phyloP scores from a whole-genome alignment of 2,329 filamentous ascomycete species.

The Monosporascus sp. region DNA sequence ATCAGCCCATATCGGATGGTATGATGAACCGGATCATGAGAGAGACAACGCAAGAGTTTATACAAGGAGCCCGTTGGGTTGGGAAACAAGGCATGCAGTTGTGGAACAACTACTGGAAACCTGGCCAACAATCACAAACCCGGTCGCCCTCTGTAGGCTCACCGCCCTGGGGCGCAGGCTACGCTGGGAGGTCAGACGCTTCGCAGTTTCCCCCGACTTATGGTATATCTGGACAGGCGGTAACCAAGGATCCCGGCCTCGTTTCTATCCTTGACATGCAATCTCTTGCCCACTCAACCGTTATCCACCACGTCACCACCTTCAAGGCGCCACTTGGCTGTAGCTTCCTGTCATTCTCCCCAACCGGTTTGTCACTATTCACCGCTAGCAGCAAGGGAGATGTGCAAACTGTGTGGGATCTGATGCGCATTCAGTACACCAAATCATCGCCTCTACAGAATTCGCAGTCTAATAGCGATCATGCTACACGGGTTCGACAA shows the following conservation, averaged over 20 bases:
- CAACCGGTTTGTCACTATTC: conserved; percentile 67
- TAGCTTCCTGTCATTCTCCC: conserved; percentile 75
- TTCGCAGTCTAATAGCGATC: conserved; percentile 39
- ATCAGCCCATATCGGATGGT: conserved; percentile 66
- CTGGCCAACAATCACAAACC: conserved; percentile 38
- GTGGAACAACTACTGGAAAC: conserved; percentile 77
- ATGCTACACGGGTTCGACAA: conserved; percentile 66
- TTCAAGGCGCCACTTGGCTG: conserved; percentile 70
- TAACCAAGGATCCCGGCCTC: conserved; percentile 63
- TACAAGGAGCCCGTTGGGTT: conserved; percentile 70
- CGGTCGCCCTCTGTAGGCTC: conserved; percentile 38
- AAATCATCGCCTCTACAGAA: conserved; percentile 56
- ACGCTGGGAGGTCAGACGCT: conserved; percentile 41
- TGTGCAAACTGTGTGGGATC: conserved; percentile 74
- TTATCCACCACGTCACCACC: conserved; percentile 61
- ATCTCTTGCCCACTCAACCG: conserved; percentile 45
- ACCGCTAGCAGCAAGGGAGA: conserved; percentile 82
- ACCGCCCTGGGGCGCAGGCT: conserved; percentile 42
- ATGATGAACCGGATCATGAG: conserved; percentile 73
- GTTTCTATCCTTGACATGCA: conserved; percentile 72
- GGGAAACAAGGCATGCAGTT: conserved; percentile 72
- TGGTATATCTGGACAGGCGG: conserved; percentile 51
- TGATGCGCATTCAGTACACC: conserved; percentile 61
- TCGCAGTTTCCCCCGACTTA: conserved; percentile 72
- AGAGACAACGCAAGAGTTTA: conserved; percentile 72